Conservation (phyloP, 1,284 basidiomycete genomes). For the Heterobasidion annosum region DNA sequence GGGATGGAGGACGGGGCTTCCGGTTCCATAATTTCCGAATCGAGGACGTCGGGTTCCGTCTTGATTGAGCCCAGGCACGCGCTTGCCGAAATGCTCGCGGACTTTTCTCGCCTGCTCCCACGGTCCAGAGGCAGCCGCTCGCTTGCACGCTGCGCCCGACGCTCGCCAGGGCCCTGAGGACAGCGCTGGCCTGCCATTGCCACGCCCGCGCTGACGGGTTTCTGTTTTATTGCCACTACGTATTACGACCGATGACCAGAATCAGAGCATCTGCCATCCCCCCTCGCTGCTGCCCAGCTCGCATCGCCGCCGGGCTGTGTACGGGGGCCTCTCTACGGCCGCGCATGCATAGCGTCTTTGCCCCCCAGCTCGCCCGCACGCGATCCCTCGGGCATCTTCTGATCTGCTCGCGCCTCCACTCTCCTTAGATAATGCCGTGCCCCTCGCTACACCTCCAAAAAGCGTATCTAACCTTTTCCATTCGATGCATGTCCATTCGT, state of each 20-base stretch:
- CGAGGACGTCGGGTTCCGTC: constrained; percentile 6
- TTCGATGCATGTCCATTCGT: too few species aligned
- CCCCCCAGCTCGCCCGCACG: not conserved
- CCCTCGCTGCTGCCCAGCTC: too few species aligned
- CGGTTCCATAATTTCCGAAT: constrained; percentile 8
- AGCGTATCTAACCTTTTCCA: not conserved
- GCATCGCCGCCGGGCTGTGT: too few species aligned
- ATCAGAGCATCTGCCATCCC: too few species aligned
- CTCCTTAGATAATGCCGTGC: constrained; percentile 14
- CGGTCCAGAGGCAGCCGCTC: not conserved
- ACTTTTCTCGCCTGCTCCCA: constrained; percentile 4
- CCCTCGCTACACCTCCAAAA: constrained; percentile 10
- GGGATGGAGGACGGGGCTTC: not conserved
- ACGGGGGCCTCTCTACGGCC: not conserved
- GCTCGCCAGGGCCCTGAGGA: not conserved
- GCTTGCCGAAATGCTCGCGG: constrained; percentile 6
- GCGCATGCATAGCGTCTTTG: too few species aligned
- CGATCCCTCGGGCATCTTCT: constrained; percentile 1
- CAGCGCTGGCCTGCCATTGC: not conserved
- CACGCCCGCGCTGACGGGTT: too few species aligned
- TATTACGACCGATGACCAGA: too few species aligned
- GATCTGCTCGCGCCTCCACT: not conserved
- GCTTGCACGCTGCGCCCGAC: not conserved
- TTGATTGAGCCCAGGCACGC: constrained; percentile 15
- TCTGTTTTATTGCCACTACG: too few species aligned